These are phyloP conservation scores for Cucurbita moschata DNA, from an alignment of 306 rosid species.

Conservation along the genomic window DNA sequence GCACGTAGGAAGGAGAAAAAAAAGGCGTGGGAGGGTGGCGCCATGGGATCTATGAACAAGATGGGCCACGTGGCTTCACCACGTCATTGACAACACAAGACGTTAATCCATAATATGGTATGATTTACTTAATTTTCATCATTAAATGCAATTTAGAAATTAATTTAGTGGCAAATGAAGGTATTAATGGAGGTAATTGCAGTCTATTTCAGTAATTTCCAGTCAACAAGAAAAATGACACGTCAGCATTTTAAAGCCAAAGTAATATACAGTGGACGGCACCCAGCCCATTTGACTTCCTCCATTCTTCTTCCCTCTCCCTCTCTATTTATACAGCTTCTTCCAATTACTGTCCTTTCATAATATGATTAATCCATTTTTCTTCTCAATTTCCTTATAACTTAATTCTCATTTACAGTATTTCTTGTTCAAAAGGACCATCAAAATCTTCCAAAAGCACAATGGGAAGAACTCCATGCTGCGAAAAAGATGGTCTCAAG, in stretches of 20 bases:
- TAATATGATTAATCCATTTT: background rate
- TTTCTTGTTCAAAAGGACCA: background rate
- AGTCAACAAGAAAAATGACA: background rate
- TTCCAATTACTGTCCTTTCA: background rate
- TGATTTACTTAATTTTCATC: background rate
- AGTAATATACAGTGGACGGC: constrained; percentile 6
- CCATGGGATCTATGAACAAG: background rate
- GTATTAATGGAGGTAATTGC: background rate
- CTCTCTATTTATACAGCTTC: background rate
- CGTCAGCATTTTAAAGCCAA: background rate
- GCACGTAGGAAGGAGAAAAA: background rate
- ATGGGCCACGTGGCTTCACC: constrained; percentile 1
- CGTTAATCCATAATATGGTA: background rate
- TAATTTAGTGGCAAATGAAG: background rate
- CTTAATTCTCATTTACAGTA: no score
- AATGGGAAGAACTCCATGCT: constrained; percentile 9
- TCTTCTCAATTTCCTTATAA: background rate
- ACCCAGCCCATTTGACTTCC: constrained; percentile 4
- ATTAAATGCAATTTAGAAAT: background rate
- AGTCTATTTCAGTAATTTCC: background rate
- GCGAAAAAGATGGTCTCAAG: constrained; percentile 5
- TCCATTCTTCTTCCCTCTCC: background rate
- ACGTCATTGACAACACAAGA: background rate
- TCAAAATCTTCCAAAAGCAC: background rate
- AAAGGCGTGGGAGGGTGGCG: background rate